Evolutionary conservation across 805 yeast genomes (phyloP).

Genomic region (Wickerhamiella sorbophila): DNA sequence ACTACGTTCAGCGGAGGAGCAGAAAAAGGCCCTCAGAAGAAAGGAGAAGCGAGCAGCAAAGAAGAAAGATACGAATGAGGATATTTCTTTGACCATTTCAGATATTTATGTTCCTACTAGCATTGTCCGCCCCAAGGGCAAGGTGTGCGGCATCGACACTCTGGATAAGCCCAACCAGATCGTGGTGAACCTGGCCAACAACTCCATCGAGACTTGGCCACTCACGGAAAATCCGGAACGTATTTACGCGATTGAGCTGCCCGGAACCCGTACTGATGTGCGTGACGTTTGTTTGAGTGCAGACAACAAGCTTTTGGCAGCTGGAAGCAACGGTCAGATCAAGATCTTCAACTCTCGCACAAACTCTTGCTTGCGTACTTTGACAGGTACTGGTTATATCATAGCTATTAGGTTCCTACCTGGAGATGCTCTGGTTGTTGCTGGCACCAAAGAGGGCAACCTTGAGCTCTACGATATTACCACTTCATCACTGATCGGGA

Average conservation of each 20-base stretch:
- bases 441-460: slow-evolving; percentile 80
- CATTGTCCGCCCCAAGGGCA: slow-evolving; percentile 36
- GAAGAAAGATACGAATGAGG: slow-evolving; percentile 27
- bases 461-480: slow-evolving; percentile 78
- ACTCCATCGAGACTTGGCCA: slow-evolving; percentile 56
- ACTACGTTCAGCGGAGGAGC: slow-evolving; percentile 60
- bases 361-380: slow-evolving; percentile 64
- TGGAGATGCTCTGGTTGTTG: slow-evolving; percentile 74
- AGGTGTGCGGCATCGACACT: slow-evolving; percentile 21
- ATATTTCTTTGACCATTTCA: slow-evolving; percentile 13
- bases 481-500: slow-evolving; percentile 56
- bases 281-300: slow-evolving; percentile 70
- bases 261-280: slow-evolving; percentile 84
- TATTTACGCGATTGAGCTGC: slow-evolving; percentile 46
- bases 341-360: slow-evolving; percentile 80
- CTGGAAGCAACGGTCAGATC: slow-evolving; percentile 80
- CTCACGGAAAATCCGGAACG: slow-evolving; percentile 24
- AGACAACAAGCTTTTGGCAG: slow-evolving; percentile 66
- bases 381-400: slow-evolving; percentile 72
- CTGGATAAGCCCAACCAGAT: slow-evolving; percentile 39
- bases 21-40: slow-evolving; percentile 58
- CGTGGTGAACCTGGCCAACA: slow-evolving; percentile 52
- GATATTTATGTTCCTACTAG: slow-evolving; percentile 52
- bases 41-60: slow-evolving; percentile 67
- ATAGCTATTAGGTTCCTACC: slow-evolving; percentile 71